phyloP scores from a whole-genome alignment of 176 grass and related monocot genomes.

The Triticum dicoccoides region DNA sequence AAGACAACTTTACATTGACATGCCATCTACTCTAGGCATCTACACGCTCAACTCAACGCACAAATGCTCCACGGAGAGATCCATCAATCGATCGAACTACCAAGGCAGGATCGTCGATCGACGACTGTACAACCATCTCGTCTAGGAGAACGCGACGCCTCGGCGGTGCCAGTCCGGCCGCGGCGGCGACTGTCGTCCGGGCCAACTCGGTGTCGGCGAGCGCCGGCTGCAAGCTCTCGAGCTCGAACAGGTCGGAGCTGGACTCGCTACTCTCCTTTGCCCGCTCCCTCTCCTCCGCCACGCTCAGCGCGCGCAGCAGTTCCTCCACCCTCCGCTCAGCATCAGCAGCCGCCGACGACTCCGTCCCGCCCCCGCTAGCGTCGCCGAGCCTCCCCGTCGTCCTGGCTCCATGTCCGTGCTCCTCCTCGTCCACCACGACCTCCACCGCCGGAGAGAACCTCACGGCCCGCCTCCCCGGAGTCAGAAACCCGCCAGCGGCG shows the following conservation, averaged over 20 bases:
- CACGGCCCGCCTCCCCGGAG: constrained; percentile 58
- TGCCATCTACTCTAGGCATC: not conserved
- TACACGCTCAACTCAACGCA: not conserved
- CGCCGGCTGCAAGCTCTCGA: constrained; percentile 35
- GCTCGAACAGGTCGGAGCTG: constrained; percentile 88
- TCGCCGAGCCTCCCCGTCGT: constrained; percentile 12
- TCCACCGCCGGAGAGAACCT: constrained; percentile 69
- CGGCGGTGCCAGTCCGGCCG: not conserved
- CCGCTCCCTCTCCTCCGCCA: constrained; percentile 45
- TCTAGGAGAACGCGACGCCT: constrained; percentile 1
- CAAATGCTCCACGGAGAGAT: not conserved
- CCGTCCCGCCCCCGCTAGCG: not conserved
- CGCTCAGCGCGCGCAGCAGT: constrained; percentile 42
- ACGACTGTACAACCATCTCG: not conserved
- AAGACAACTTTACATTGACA: not conserved
- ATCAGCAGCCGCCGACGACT: not conserved
- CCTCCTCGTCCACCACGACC: constrained; percentile 54
- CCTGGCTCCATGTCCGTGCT: constrained; percentile 25
- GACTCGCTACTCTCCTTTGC: constrained; percentile 66
- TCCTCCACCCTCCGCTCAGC: constrained; percentile 51
- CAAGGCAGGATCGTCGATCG: not conserved
- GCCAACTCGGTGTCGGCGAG: not conserved
- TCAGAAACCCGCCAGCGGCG: constrained; percentile 2
- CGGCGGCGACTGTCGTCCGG: not conserved
- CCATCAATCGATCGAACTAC: not conserved